phyloP scores from a whole-genome alignment of 768 basidiomycete genomes.

The Exidia glandulosa region DNA sequence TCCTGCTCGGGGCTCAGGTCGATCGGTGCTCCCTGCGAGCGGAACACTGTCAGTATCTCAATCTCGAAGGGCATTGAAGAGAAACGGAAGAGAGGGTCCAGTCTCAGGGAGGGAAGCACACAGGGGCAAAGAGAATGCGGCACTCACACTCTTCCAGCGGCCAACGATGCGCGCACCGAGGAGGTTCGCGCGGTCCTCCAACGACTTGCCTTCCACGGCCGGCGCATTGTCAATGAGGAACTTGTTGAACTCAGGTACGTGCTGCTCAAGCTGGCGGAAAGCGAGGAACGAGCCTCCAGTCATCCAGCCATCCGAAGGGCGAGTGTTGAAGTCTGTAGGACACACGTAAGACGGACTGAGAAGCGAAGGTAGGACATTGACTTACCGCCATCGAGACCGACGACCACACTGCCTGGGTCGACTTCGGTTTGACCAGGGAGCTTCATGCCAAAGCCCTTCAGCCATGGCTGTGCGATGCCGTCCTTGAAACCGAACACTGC shows the following conservation, averaged over 20 bases:
- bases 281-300: slow-evolving; percentile 1
- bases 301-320: not conserved
- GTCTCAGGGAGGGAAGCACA: not conserved
- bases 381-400: slow-evolving; percentile 1
- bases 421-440: slow-evolving; percentile 12
- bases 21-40: slow-evolving; percentile 28
- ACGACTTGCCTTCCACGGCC: slow-evolving; percentile 15
- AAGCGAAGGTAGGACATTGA: not conserved
- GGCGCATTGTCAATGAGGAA: slow-evolving; percentile 27
- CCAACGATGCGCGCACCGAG: slow-evolving; percentile 43
- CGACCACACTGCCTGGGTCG: slow-evolving; percentile 11
- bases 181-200: slow-evolving; percentile 34
- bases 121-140: not conserved
- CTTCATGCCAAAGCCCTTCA: slow-evolving; percentile 9
- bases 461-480: slow-evolving; percentile 13
- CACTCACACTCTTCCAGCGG: slow-evolving; percentile 30
- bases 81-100: not conserved
- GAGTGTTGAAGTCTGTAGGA: not conserved
- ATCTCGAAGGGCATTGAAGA: slow-evolving; percentile 14
- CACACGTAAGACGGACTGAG: not conserved
- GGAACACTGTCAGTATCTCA: not conserved
- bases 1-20: slow-evolving; percentile 34
- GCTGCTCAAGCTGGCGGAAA: slow-evolving; percentile 5
- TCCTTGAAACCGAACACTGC: slow-evolving; percentile 16
- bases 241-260: slow-evolving; percentile 36